phyloP scores from a whole-genome alignment of 2,329 filamentous ascomycete genomes.

The Claviceps purpurea region DNA sequence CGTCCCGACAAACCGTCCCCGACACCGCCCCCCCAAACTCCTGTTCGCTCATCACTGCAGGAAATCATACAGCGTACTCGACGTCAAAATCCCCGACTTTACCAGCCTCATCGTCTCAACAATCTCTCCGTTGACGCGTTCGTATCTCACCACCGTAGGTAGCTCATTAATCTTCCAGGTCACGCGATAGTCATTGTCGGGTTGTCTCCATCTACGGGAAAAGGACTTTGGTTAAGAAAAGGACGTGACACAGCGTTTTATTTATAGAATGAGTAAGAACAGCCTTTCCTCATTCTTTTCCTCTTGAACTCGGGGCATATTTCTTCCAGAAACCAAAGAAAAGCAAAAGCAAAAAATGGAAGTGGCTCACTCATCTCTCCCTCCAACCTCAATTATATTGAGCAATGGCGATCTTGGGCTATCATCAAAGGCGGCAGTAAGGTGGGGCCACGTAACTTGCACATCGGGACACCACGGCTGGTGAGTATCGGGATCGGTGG shows the following conservation, averaged over 20 bases:
- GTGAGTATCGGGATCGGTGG: constrained; percentile 19
- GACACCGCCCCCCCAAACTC: background rate
- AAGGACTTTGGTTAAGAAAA: background rate
- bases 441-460: constrained; percentile 19
- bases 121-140: constrained; percentile 17
- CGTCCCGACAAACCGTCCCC: background rate
- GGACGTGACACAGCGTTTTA: background rate
- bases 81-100: constrained; percentile 4
- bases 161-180: constrained; percentile 21
- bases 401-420: constrained; percentile 12
- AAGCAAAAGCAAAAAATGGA: background rate
- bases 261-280: background rate
- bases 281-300: background rate
- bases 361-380: constrained; percentile 17
- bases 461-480: constrained; percentile 28
- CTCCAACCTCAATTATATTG: constrained; percentile 21
- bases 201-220: constrained; percentile 20
- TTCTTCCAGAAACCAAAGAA: too few relatives aligned
- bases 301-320: background rate
- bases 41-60: background rate
- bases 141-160: constrained; percentile 22
- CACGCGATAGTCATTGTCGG: constrained; percentile 19
- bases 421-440: constrained; percentile 17
- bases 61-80: constrained; percentile 1
- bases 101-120: constrained; percentile 6